Conservation (phyloP, 1,284 basidiomycete genomes). For the Fomitiporia mediterranea region DNA sequence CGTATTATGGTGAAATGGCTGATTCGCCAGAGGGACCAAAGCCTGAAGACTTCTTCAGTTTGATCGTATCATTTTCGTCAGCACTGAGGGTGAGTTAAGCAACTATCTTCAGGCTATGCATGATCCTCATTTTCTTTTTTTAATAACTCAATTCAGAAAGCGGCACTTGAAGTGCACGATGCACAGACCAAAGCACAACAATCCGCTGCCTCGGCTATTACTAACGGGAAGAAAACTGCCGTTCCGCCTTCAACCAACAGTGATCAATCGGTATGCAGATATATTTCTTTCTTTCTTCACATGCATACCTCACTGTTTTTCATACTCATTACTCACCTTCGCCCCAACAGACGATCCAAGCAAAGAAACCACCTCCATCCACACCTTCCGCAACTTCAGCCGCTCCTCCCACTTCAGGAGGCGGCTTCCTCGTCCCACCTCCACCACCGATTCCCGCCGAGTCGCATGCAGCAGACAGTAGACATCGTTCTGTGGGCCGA, state of each 20-base stretch:
- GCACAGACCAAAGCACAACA: conserved; percentile 39
- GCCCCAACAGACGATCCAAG: background rate
- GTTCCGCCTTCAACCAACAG: background rate
- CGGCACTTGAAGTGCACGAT: conserved; percentile 66
- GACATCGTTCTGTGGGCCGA: conserved; percentile 53
- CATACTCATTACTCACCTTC: background rate
- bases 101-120: background rate
- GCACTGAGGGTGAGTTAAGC: conserved; percentile 53
- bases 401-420: background rate
- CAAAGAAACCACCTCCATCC: background rate
- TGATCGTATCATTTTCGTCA: conserved; percentile 69
- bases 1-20: conserved; percentile 68
- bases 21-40: conserved; percentile 54
- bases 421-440: conserved; percentile 12
- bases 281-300: background rate
- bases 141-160: conserved; percentile 49
- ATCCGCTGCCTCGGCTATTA: conserved; percentile 17
- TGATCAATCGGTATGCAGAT: background rate
- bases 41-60: conserved; percentile 75
- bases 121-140: background rate
- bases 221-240: background rate
- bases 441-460: conserved; percentile 36
- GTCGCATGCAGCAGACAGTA: conserved; percentile 31
- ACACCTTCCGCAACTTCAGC: background rate
- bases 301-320: too few relatives aligned